Evolutionary conservation across 169 alveolate genomes (phyloP).

Genomic region (Cryptosporidium bovis): DNA sequence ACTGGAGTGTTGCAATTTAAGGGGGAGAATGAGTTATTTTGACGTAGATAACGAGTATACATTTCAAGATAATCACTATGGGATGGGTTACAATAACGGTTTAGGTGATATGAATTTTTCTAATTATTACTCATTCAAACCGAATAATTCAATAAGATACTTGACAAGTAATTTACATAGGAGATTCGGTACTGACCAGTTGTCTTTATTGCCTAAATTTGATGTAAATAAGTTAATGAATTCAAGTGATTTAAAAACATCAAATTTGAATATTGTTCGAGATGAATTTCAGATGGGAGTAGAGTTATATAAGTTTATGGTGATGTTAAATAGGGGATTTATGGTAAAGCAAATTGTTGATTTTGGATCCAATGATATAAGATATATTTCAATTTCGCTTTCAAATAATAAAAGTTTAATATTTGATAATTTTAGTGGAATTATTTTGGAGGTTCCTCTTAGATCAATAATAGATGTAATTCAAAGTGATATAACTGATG

Average conservation of each 20-base stretch:
- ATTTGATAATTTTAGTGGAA: constrained; percentile 62
- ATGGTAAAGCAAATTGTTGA: constrained; percentile 54
- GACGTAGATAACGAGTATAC: not conserved
- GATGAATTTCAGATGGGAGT: not conserved
- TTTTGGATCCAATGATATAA: constrained; percentile 16
- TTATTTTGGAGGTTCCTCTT: constrained; percentile 47
- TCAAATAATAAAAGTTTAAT: constrained; percentile 29
- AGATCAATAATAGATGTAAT: constrained; percentile 22
- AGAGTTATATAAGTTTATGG: constrained; percentile 1
- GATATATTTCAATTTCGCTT: constrained; percentile 49
- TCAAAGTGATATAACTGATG: constrained; percentile 13
- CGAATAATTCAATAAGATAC: constrained; percentile 57
- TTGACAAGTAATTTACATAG: constrained; percentile 24
- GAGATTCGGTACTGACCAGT: constrained; percentile 33
- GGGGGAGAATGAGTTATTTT: not conserved
- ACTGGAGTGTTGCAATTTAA: not conserved
- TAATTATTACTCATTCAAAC: constrained; percentile 27
- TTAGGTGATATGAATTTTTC: not conserved
- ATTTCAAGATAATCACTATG: not conserved
- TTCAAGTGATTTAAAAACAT: not conserved
- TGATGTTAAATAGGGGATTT: constrained; percentile 17
- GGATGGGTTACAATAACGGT: not conserved
- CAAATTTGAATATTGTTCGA: not conserved
- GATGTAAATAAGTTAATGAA: not conserved
- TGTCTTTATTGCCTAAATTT: constrained; percentile 49